These are phyloP conservation scores for Phaeophleospora eucalypticola DNA, from an alignment of 2,329 filamentous ascomycete species.

Conservation along the genomic window DNA sequence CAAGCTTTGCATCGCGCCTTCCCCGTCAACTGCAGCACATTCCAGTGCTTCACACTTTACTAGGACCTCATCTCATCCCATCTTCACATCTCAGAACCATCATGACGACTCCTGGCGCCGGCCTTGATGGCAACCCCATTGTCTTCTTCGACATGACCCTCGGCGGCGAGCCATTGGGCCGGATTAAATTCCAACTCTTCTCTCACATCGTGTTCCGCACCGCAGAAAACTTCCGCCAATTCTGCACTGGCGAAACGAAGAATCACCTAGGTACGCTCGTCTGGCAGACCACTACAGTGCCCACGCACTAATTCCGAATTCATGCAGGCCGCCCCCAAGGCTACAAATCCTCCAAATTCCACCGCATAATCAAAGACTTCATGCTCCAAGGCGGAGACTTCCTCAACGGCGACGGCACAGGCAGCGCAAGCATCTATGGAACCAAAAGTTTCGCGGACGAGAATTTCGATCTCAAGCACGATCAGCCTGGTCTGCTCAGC, in stretches of 20 bases:
- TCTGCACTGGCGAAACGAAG: conserved; percentile 91
- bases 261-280: conserved; percentile 57
- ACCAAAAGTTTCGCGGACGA: conserved; percentile 82
- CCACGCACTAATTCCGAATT: no score
- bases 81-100: no score
- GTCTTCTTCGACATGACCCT: conserved; percentile 77
- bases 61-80: no score
- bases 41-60: no score
- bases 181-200: conserved; percentile 88
- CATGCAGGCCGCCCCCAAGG: conserved; percentile 82
- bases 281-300: no score
- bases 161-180: conserved; percentile 79
- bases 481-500: conserved; percentile 72
- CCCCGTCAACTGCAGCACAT: not conserved
- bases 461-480: conserved; percentile 78
- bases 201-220: conserved; percentile 72
- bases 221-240: conserved; percentile 93
- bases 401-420: conserved; percentile 86
- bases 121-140: conserved; percentile 39
- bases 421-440: conserved; percentile 81
- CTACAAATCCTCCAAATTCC: conserved; percentile 93
- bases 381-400: conserved; percentile 99
- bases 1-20: not conserved
- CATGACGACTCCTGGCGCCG: no score
- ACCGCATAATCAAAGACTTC: conserved; percentile 91